Percentiles rank a stretch among this genome's conserved stretches.
Conservation (phyloP, 2,329 filamentous ascomycete species). For the Trichocomaceae sp. region DNA sequence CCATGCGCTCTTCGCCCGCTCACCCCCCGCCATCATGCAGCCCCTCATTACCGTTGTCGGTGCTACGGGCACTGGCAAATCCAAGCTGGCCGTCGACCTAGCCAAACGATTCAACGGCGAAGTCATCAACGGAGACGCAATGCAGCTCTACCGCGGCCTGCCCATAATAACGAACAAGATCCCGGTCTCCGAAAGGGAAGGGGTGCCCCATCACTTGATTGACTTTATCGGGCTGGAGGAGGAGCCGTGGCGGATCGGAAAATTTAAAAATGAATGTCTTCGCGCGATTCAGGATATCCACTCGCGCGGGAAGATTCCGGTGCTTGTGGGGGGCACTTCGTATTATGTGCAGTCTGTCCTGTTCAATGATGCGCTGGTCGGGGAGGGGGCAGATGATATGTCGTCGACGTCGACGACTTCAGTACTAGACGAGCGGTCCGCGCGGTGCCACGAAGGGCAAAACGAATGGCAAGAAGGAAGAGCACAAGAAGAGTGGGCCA, state of each 20-base stretch:
- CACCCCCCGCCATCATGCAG: conserved; percentile 25
- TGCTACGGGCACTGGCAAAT: conserved; percentile 89
- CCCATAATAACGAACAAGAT: conserved; percentile 97
- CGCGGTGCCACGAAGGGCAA: conserved; percentile 19
- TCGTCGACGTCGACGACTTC: too few species aligned
- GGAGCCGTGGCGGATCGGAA: conserved; percentile 74
- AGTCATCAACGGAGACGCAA: conserved; percentile 93
- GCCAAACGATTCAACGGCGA: conserved; percentile 81
- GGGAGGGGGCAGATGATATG: conserved; percentile 21
- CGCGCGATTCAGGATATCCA: conserved; percentile 70
- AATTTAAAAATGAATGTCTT: conserved; percentile 65
- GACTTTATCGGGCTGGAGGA: conserved; percentile 69
- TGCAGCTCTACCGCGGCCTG: conserved; percentile 91
- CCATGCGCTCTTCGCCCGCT: conserved; percentile 18
- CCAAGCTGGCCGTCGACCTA: conserved; percentile 86
- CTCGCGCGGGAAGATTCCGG: conserved; percentile 69
- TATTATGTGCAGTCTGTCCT: conserved; percentile 90
- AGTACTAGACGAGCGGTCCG: conserved; percentile 1
- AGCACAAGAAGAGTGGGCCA: conserved; percentile 51
- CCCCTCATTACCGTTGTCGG: conserved; percentile 78
- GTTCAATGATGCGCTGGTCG: conserved; percentile 65
- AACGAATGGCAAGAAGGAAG: conserved; percentile 4
- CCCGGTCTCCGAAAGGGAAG: conserved; percentile 63
- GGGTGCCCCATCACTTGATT: conserved; percentile 81
- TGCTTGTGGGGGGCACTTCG: conserved; percentile 88